These are phyloP conservation scores for Chrysanthemum lavandulifolium DNA, from an alignment of 129 eudicot genomes.

Conservation along the genomic window DNA sequence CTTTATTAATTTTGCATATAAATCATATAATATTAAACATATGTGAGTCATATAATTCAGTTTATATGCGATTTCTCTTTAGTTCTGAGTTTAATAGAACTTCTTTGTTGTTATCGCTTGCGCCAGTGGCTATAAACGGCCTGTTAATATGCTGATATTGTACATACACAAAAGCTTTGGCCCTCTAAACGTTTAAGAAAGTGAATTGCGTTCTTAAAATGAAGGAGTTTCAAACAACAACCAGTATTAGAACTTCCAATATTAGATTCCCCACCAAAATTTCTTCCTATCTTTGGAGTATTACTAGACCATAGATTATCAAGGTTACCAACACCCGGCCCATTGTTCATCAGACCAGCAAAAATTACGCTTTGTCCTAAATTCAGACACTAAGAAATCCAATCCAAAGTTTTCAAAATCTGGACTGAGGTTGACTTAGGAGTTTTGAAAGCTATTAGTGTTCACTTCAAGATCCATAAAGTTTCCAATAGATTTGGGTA, in stretches of 20 bases:
- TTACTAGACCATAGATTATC: not conserved
- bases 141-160: too few species aligned
- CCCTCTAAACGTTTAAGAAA: too few species aligned
- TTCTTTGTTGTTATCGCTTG: too few species aligned
- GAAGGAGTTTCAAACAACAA: too few species aligned
- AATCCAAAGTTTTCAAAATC: slow-evolving; percentile 16
- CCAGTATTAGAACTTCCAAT: slow-evolving; percentile 13
- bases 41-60: too few species aligned
- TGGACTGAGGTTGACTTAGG: slow-evolving; percentile 23
- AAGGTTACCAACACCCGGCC: slow-evolving; percentile 14
- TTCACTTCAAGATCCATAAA: slow-evolving; percentile 21
- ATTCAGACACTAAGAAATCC: slow-evolving; percentile 22
- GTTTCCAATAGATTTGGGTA: slow-evolving; percentile 24
- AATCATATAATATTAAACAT: too few species aligned
- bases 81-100: too few species aligned
- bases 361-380: slow-evolving; percentile 21
- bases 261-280: slow-evolving; percentile 34
- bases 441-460: slow-evolving; percentile 31
- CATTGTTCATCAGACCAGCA: not conserved
- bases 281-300: slow-evolving; percentile 14
- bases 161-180: too few species aligned
- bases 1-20: too few species aligned
- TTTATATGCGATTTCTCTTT: too few species aligned
- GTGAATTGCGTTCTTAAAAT: too few species aligned
- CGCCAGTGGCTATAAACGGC: too few species aligned